A percentile compares a stretch with the other conserved stretches of the same genome.
Conservation (phyloP, 2,329 filamentous ascomycete species). For the Acephala macrosclerotiorum region DNA sequence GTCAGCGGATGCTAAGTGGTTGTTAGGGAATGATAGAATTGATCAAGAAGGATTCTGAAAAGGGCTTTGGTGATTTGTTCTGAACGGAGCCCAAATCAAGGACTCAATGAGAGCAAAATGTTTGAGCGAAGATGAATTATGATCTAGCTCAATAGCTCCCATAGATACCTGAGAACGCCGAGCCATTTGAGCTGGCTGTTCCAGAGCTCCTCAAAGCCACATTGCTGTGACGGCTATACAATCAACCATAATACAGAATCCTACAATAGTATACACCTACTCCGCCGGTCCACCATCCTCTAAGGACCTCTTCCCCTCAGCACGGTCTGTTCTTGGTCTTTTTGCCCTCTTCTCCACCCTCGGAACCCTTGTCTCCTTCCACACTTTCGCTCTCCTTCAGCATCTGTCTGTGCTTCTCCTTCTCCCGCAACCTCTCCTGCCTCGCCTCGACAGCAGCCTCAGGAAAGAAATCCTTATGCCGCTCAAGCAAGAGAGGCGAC, state of each 20-base stretch:
- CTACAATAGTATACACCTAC: background rate
- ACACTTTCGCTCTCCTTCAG: background rate
- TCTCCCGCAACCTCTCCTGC: background rate
- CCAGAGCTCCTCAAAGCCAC: background rate
- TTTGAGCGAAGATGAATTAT: background rate
- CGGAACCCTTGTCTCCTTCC: background rate
- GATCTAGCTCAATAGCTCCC: background rate
- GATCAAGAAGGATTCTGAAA: constrained; percentile 93
- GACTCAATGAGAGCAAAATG: background rate
- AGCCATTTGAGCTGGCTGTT: background rate
- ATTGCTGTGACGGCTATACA: background rate
- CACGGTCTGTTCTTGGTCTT: background rate
- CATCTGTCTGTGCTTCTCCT: background rate
- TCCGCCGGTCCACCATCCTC: background rate
- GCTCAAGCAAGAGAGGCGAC: background rate
- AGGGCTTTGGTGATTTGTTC: constrained; percentile 86
- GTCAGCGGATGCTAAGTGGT: constrained; percentile 32
- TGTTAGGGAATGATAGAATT: constrained; percentile 85
- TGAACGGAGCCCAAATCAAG: too few species aligned
- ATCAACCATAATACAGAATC: background rate
- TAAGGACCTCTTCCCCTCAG: background rate
- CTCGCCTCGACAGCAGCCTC: background rate
- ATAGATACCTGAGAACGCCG: background rate
- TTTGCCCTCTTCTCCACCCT: background rate
- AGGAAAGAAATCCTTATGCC: background rate